phyloP scores from a whole-genome alignment of 2,329 filamentous ascomycete species.

The Trichoderma brevicompactum region DNA sequence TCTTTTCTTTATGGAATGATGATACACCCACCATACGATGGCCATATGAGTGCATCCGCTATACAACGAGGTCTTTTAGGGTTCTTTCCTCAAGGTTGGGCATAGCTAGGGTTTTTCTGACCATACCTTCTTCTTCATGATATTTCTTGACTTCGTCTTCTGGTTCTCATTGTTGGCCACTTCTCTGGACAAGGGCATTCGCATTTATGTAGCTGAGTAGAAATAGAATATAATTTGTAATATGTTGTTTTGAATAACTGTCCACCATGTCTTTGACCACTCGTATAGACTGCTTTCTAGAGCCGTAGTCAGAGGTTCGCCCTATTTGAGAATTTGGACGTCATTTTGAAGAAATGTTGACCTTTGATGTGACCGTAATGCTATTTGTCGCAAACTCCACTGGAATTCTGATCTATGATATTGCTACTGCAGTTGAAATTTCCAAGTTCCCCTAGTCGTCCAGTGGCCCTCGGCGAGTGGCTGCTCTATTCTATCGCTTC shows the following conservation, averaged over 20 bases:
- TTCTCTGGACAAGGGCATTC: background rate
- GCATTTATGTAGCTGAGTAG: background rate
- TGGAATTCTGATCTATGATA: too few relatives aligned
- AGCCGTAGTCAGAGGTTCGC: too few relatives aligned
- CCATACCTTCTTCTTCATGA: background rate
- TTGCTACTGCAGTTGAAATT: too few relatives aligned
- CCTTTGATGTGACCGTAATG: too few relatives aligned
- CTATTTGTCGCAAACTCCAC: too few relatives aligned
- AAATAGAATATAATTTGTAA: background rate
- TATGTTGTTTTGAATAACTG: background rate
- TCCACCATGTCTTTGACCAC: background rate
- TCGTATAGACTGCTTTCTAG: too few relatives aligned
- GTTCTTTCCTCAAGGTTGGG: background rate
- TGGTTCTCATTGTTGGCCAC: background rate
- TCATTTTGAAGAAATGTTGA: too few relatives aligned
- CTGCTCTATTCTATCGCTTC: too few relatives aligned
- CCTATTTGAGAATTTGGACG: too few relatives aligned
- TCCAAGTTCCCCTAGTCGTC: too few relatives aligned
- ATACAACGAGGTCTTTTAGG: background rate
- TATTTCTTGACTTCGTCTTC: background rate
- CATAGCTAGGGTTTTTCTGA: constrained; percentile 7
- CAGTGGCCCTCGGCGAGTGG: too few relatives aligned
- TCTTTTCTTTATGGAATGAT: background rate
- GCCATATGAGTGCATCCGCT: background rate
- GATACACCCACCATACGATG: background rate